Evolutionary conservation across 371 early-diverging fungal genomes (phyloP).

Genomic region (Cokeromyces recurvatus): DNA sequence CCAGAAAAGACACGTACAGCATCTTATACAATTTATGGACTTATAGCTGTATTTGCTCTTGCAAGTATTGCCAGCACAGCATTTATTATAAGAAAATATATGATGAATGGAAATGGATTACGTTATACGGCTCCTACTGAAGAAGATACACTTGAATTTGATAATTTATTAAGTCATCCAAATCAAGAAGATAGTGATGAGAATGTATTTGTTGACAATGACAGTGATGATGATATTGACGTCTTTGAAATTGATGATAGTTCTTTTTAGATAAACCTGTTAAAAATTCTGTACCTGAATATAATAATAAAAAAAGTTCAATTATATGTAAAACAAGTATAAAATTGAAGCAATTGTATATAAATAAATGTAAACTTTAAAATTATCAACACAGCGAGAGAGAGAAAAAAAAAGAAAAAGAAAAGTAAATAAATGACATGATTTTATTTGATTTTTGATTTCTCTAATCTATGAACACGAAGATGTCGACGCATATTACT

Average conservation of each 20-base stretch:
- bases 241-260: too few species aligned
- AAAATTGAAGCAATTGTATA: too few species aligned
- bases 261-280: too few species aligned
- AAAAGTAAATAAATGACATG: too few species aligned
- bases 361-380: too few species aligned
- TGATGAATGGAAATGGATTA: background rate
- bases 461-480: constrained; percentile 39
- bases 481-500: constrained; percentile 74
- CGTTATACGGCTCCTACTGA: constrained; percentile 2
- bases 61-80: constrained; percentile 7
- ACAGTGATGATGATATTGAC: background rate
- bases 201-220: background rate
- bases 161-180: constrained; percentile 5
- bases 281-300: too few species aligned
- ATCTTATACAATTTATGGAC: background rate
- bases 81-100: constrained; percentile 13
- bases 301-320: too few species aligned
- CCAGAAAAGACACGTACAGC: too few species aligned
- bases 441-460: constrained; percentile 10
- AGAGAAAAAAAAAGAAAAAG: too few species aligned
- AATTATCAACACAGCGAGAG: too few species aligned
- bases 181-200: background rate
- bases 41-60: constrained; percentile 6
- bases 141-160: constrained; percentile 17
- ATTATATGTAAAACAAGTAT: too few species aligned